phyloP scores from a whole-genome alignment of 1,284 basidiomycete species.

The Somion occarium region DNA sequence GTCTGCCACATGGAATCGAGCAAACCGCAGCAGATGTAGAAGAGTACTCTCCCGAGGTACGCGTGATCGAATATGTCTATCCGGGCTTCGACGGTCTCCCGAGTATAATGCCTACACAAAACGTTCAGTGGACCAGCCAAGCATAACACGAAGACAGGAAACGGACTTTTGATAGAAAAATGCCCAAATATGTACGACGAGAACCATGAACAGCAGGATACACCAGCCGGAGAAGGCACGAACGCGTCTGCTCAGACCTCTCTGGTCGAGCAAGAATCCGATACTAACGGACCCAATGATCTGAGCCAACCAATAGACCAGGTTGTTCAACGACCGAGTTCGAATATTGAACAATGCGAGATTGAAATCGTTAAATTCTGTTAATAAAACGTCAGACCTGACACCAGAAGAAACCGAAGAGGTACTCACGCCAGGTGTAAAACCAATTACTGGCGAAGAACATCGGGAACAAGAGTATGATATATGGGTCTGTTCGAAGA shows the following conservation, averaged over 20 bases:
- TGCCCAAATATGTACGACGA: constrained; percentile 62
- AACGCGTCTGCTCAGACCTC: constrained; percentile 45
- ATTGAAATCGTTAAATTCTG: constrained; percentile 67
- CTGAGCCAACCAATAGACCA: constrained; percentile 66
- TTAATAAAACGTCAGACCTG: not conserved
- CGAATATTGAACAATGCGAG: constrained; percentile 63
- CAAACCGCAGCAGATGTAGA: constrained; percentile 55
- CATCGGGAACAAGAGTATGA: constrained; percentile 43
- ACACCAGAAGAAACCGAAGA: not conserved
- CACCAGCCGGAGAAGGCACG: constrained; percentile 64
- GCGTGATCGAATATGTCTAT: constrained; percentile 50
- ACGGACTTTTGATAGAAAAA: constrained; percentile 66
- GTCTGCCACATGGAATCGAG: constrained; percentile 61
- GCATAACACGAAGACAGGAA: too few species aligned
- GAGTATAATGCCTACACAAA: constrained; percentile 50
- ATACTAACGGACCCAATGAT: constrained; percentile 62
- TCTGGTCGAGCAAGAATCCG: constrained; percentile 57
- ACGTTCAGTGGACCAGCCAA: constrained; percentile 2
- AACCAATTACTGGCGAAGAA: constrained; percentile 74
- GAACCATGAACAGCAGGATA: constrained; percentile 55
- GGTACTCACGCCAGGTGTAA: constrained; percentile 63
- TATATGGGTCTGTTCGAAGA: constrained; percentile 43
- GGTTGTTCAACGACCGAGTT: constrained; percentile 59
- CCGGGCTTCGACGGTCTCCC: constrained; percentile 35
- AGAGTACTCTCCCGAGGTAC: constrained; percentile 47